Base-by-base conservation (phyloP, 164 flowering plant genomes). In the Magnolia sinica region DNA sequence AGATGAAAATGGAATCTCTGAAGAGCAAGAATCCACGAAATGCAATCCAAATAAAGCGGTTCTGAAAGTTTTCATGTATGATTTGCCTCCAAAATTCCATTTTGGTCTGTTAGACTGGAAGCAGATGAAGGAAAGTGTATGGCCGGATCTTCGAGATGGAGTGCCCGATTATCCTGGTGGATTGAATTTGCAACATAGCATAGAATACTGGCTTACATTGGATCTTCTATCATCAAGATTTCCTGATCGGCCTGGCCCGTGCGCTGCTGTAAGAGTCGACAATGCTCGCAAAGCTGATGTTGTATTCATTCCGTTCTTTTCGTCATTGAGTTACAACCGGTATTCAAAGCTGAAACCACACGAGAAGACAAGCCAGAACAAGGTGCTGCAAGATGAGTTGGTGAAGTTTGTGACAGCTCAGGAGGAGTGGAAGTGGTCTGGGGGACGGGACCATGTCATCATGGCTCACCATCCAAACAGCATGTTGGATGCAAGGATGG, bases 401-500 rank as follows among this genome's bases (percentile, higher is more conserved):
- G 98, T 92, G 63, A 84, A 55, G 50, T 89, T 74, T 77, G 76
- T 95, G 86, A 86, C 84, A 1, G 77, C 83, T 50, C 93, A 88
- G 79, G 80, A 83, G 76, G 96, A 90, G 77, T 95, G 98, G 98
- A 90, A 86, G 83, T 86, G 84, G 76, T 88, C 95, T 13, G 94
- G 93, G n/a, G 99, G 99, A 16, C 76, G 82, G 50, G 95, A 96
- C 73, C 99, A 96, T 84, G 55, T 96, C 11, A 79, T 96, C 45
- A 1, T 96, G 83, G 98, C 99, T 14, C 99, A 95, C 81, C 99
- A 95, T 83, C 99, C 99, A 3, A 95, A 95, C 75, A 95, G 99
- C 77, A 73, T 96, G 82, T 80, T 89, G 70, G 87, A 88, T 80
- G 98, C 97, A 67, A 91, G 99, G 82, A 85, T 80, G 86, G 82